Evolutionary conservation across 2,329 filamentous ascomycete species (phyloP).

Genomic region (Colletotrichum sp.): DNA sequence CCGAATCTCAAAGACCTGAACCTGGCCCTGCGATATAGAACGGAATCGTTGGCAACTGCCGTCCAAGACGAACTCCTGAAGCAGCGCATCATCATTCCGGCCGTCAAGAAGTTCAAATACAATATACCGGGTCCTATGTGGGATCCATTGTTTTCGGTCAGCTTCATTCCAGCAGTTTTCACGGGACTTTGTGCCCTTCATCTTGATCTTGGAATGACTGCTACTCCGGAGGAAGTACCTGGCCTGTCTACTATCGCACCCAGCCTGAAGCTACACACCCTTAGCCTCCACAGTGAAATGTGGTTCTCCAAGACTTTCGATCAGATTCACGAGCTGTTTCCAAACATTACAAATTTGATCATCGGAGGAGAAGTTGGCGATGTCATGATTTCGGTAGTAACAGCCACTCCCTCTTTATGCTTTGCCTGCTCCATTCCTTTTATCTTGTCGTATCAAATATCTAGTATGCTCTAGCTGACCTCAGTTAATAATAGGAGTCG

Average conservation of each 20-base stretch:
- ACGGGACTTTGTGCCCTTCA: neutral
- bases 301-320: too few relatives aligned
- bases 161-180: neutral
- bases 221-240: too few relatives aligned
- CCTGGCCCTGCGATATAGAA: neutral
- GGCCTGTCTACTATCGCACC: neutral
- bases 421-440: too few relatives aligned
- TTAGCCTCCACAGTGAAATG: neutral
- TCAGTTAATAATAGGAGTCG: neutral
- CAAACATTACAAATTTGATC: too few relatives aligned
- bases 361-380: neutral
- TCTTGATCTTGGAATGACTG: neutral
- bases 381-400: neutral
- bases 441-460: too few relatives aligned
- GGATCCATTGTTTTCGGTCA: neutral
- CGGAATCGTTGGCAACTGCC: fast-evolving
- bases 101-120: neutral
- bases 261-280: neutral
- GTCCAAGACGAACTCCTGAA: fast-evolving
- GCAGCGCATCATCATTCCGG: fast-evolving
- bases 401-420: too few relatives aligned
- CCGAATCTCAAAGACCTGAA: neutral
- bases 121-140: neutral
- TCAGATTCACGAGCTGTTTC: too few relatives aligned
- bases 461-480: too few relatives aligned